Base-by-base conservation (phyloP, 129 eudicot genomes). In the Centaurea solstitialis region DNA sequence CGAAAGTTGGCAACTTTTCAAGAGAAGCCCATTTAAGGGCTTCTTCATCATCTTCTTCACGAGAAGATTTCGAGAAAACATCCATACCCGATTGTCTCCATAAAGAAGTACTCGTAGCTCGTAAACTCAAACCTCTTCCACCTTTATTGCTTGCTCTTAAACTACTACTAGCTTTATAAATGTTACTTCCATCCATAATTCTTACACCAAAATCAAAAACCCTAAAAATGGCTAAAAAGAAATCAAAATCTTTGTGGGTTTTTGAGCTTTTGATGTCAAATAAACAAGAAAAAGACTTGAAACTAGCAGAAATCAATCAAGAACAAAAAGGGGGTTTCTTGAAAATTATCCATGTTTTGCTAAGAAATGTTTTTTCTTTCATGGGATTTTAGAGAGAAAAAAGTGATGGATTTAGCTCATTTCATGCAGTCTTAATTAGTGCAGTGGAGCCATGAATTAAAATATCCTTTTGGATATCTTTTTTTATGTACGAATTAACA, bases 1-100 rank as follows among this genome's bases (percentile, higher is more conserved):
- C 90, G 70, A 85, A 93, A 13, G 98, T 93, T 0, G 98, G 98
- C 18, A 90, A 86, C 70, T 82, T 93, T 69, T 93, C 96, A 3
- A 93, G 89, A 17, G 97, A 86, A 68, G 96, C 97, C 96, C 97
- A 93, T 76, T 87, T 93, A 15, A 93, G 88, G 47, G 96, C 93
- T 72, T 88, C 97, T 82, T 93, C 97, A 61, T 93, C 98, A 28
- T 89, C 87, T 77, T 92, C 93, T n/a, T 90, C 88, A 23, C 87
- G 67, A 1, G 75, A 30, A 0, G 94, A 88, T 45, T 74, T 79
- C 0, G 95, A 87, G 22, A 89, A 90, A n/a, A 83, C 92, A 18
- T 89, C 93, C 17, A 71, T 30, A 0, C 88, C 84, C 2, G 75
- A 72, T 37, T 81, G 80, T 61, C 91, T 86, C 93, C 91, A 90